Conservation (phyloP, 2,329 filamentous ascomycete species). For the Coleophoma crateriformis region DNA sequence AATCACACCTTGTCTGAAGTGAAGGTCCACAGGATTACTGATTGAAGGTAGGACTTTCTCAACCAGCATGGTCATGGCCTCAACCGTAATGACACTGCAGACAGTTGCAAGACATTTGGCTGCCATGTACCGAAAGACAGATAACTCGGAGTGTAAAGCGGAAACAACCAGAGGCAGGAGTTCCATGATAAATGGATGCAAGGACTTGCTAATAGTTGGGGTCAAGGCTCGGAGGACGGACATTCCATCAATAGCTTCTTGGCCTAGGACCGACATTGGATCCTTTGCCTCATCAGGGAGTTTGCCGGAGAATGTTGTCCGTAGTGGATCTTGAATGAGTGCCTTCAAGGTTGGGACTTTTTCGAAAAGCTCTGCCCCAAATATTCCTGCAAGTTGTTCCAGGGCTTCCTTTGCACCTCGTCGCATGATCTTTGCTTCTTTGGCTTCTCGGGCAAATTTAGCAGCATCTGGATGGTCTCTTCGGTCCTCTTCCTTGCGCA, state of each 20-base stretch:
- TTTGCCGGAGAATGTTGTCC: conserved; percentile 64
- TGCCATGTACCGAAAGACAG: conserved; percentile 92
- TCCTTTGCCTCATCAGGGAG: conserved; percentile 70
- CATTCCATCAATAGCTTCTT: conserved; percentile 90
- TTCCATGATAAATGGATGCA: conserved; percentile 76
- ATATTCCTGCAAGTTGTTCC: conserved; percentile 77
- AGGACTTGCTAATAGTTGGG: conserved; percentile 74
- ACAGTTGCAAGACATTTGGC: conserved; percentile 97
- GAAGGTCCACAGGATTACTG: conserved; percentile 82
- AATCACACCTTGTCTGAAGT: conserved; percentile 86
- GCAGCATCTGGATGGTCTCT: conserved; percentile 87
- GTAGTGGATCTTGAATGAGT: conserved; percentile 78
- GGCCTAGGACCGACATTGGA: conserved; percentile 70
- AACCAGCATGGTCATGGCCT: conserved; percentile 93
- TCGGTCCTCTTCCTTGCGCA: conserved; percentile 95
- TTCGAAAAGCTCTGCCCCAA: conserved; percentile 72
- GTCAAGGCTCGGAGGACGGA: conserved; percentile 87
- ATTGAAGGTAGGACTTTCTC: conserved; percentile 90
- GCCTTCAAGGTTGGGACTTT: conserved; percentile 76
- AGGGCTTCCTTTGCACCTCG: conserved; percentile 92
- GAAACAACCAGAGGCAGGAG: conserved; percentile 83
- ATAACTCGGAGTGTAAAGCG: conserved; percentile 80
- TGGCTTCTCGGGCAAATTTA: conserved; percentile 85
- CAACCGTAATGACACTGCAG: conserved; percentile 91
- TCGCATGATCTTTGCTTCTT: conserved; percentile 81